These are phyloP conservation scores for Psilocybe tampanensis DNA, from an alignment of 768 basidiomycete genomes.

Conservation along the genomic window DNA sequence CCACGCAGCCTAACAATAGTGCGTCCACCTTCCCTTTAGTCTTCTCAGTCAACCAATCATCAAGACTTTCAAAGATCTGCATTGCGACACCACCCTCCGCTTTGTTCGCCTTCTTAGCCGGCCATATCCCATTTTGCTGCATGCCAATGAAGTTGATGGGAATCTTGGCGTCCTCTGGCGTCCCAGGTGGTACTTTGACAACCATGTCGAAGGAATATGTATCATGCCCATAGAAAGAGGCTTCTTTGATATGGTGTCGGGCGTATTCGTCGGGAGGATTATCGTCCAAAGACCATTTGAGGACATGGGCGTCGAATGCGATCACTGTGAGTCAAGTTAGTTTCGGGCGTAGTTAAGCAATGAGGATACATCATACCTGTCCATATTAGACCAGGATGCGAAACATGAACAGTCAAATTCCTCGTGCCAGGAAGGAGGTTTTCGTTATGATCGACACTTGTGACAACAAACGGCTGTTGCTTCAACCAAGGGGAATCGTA, in stretches of 20 bases:
- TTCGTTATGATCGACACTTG: conserved; percentile 56
- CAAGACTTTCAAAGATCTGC: conserved; percentile 72
- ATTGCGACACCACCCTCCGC: conserved; percentile 62
- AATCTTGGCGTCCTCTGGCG: conserved; percentile 33
- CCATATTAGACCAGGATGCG: conserved; percentile 87
- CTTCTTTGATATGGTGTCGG: conserved; percentile 92
- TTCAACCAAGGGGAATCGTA: conserved; percentile 55
- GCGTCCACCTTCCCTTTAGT: conserved; percentile 69
- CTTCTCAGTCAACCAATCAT: conserved; percentile 70
- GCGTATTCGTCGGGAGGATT: conserved; percentile 74
- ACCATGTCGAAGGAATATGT: conserved; percentile 75
- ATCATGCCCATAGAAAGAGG: conserved; percentile 80
- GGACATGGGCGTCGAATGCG: conserved; percentile 89
- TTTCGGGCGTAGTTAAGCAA: background rate
- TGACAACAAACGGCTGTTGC: conserved; percentile 49
- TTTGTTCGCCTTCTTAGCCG: conserved; percentile 58
- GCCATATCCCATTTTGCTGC: conserved; percentile 86
- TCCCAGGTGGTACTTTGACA: conserved; percentile 49
- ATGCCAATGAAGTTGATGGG: conserved; percentile 79
- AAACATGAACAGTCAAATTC: conserved; percentile 65
- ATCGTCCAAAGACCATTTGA: conserved; percentile 81
- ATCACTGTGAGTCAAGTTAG: conserved; percentile 49
- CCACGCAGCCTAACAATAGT: conserved; percentile 70
- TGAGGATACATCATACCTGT: conserved; percentile 50
- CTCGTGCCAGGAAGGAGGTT: conserved; percentile 65